phyloP scores from a whole-genome alignment of 2,329 filamentous ascomycete species.

The Madurella fahalii region DNA sequence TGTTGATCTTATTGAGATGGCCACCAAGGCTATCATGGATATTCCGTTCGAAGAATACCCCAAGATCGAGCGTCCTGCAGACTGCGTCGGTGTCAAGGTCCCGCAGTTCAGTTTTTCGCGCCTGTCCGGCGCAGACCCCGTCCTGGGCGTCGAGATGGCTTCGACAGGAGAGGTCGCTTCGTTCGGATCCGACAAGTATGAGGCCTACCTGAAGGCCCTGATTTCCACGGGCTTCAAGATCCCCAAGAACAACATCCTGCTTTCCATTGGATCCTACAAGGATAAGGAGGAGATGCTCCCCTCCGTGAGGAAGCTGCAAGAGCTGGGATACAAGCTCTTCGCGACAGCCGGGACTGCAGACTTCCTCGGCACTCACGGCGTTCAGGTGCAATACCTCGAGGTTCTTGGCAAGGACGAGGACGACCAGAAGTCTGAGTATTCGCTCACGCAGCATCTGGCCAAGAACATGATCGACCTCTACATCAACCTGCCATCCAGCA shows the following conservation, averaged over 20 bases:
- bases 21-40: constrained; percentile 92
- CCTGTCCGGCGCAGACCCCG: constrained; percentile 90
- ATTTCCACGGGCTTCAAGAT: constrained; percentile 95
- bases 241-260: constrained; percentile 88
- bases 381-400: constrained; percentile 91
- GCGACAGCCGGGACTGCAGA: constrained; percentile 95
- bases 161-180: constrained; percentile 97
- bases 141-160: constrained; percentile 97
- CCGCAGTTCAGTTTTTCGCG: constrained; percentile 99
- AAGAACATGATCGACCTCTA: constrained; percentile 98
- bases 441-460: constrained; percentile 89
- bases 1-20: constrained; percentile 96
- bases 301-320: constrained; percentile 82
- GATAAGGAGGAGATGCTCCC: constrained; percentile 98
- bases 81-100: constrained; percentile 95
- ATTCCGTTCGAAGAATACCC: constrained; percentile 81
- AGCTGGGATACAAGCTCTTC: constrained; percentile 91
- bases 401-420: constrained; percentile 73
- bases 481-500: constrained; percentile 98
- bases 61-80: constrained; percentile 65
- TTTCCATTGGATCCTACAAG: constrained; percentile 96
- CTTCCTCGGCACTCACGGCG: constrained; percentile 87
- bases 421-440: constrained; percentile 92
- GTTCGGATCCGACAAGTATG: constrained; percentile 93
- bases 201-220: constrained; percentile 94